phyloP scores from a whole-genome alignment of 1,284 basidiomycete species.

The Blastosporella zonata region DNA sequence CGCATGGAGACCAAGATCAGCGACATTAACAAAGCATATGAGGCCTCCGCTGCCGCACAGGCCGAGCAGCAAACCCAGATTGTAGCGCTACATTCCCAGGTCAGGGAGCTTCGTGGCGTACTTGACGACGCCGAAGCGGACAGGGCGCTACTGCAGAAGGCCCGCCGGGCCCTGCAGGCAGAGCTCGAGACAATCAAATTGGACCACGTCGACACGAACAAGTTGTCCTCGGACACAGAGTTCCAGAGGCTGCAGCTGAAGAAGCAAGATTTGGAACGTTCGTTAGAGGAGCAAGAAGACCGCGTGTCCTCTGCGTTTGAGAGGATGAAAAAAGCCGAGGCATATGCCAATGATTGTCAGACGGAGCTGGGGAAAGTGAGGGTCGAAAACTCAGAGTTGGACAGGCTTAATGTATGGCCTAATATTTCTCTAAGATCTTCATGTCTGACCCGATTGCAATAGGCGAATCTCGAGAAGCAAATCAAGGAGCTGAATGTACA shows the following conservation, averaged over 20 bases:
- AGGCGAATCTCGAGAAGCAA: slow-evolving; percentile 82
- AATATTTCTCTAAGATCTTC: neutral
- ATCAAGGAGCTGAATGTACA: slow-evolving; percentile 79
- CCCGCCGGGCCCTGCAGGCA: slow-evolving; percentile 75
- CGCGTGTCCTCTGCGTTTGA: slow-evolving; percentile 70
- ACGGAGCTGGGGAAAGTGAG: slow-evolving; percentile 71
- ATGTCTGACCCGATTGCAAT: slow-evolving; percentile 5
- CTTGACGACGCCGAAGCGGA: slow-evolving; percentile 85
- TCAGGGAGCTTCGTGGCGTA: slow-evolving; percentile 75
- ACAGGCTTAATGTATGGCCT: slow-evolving; percentile 66
- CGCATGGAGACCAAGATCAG: slow-evolving; percentile 78
- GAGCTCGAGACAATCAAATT: slow-evolving; percentile 79
- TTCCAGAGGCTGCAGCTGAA: slow-evolving; percentile 72
- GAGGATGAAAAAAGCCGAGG: slow-evolving; percentile 78
- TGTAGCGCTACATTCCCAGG: slow-evolving; percentile 78
- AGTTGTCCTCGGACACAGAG: slow-evolving; percentile 70
- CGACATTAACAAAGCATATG: slow-evolving; percentile 76
- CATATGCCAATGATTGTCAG: slow-evolving; percentile 72
- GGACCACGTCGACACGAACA: slow-evolving; percentile 68
- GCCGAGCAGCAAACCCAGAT: slow-evolving; percentile 83
- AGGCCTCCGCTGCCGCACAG: slow-evolving; percentile 69
- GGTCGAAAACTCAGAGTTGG: slow-evolving; percentile 75
- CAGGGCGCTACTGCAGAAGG: slow-evolving; percentile 74
- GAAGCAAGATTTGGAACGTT: slow-evolving; percentile 79
- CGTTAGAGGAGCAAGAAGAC: slow-evolving; percentile 76